Conservation (phyloP, 2,329 filamentous ascomycete genomes). For the Botryotinia narcissicola region DNA sequence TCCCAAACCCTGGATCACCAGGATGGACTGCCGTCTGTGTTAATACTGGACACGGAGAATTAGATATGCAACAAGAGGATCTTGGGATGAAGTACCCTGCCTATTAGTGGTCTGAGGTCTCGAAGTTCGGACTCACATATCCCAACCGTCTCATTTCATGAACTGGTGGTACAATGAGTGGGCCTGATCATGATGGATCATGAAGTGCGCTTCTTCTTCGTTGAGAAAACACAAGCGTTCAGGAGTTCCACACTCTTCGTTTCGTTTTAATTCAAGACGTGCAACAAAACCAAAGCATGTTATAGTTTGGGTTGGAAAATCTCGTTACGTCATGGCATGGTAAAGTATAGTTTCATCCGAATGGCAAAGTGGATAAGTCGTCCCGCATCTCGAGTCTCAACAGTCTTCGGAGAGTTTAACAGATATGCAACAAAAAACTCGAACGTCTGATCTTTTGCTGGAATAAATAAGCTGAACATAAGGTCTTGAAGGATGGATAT, state of each 20-base stretch:
- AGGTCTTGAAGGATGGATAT: neutral
- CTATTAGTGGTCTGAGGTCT: neutral
- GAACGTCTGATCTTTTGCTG: neutral
- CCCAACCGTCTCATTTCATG: neutral
- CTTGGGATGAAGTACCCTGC: neutral
- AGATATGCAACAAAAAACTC: neutral
- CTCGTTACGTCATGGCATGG: neutral
- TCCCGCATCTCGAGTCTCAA: neutral
- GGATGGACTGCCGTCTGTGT: neutral
- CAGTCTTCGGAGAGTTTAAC: neutral
- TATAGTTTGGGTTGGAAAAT: neutral
- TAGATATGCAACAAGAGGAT: conserved; percentile 17
- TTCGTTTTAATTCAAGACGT: neutral
- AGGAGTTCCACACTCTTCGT: neutral
- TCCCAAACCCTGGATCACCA: neutral
- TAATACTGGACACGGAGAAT: conserved; percentile 10
- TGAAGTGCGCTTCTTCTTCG: neutral
- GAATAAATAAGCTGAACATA: neutral
- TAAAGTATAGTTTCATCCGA: neutral
- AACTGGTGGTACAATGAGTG: neutral
- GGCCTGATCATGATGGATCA: neutral
- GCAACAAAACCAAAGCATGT: neutral
- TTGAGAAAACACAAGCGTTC: neutral
- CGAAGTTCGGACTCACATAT: neutral
- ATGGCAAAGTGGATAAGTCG: neutral